Conservation (phyloP, 202 grass and related monocot genomes). For the Cymbopogon flexuosus region DNA sequence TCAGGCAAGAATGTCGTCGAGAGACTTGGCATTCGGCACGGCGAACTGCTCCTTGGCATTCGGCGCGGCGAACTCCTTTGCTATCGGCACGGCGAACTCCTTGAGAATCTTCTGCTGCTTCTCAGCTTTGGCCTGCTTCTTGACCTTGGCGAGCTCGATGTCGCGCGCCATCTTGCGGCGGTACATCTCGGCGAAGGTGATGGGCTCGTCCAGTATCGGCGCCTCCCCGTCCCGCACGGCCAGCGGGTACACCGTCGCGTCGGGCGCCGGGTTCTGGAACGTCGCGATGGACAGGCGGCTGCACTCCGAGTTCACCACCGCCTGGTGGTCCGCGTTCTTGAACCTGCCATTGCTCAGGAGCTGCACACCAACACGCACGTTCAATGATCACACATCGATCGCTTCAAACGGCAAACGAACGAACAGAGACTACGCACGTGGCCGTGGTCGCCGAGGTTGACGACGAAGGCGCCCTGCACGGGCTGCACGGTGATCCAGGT, state of each 20-base stretch:
- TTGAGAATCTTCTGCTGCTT: conserved; percentile 23
- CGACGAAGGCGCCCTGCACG: conserved; percentile 58
- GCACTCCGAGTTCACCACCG: conserved; percentile 74
- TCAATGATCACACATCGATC: not conserved
- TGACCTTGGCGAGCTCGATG: conserved; percentile 61
- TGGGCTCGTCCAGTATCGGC: conserved; percentile 55
- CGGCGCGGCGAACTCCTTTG: not conserved
- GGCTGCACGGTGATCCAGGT: conserved; percentile 87
- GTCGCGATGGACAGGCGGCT: conserved; percentile 71
- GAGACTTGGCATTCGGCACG: conserved; percentile 22
- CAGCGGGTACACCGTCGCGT: conserved; percentile 71
- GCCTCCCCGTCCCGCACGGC: conserved; percentile 68
- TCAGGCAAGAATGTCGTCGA: conserved; percentile 64
- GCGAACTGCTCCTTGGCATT: not conserved
- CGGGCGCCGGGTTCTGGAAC: conserved; percentile 83
- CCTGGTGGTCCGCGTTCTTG: conserved; percentile 90
- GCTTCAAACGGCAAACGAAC: not conserved
- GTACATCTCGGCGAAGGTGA: conserved; percentile 88
- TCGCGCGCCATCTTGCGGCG: conserved; percentile 67
- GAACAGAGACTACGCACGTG: conserved; percentile 28
- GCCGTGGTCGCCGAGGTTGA: conserved; percentile 92
- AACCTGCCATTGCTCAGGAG: conserved; percentile 84
- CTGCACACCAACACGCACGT: not conserved
- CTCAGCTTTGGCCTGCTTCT: conserved; percentile 58
- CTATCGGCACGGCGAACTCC: not conserved